phyloP scores from a whole-genome alignment of 2,329 filamentous ascomycete species.

The Polychaeton citri region DNA sequence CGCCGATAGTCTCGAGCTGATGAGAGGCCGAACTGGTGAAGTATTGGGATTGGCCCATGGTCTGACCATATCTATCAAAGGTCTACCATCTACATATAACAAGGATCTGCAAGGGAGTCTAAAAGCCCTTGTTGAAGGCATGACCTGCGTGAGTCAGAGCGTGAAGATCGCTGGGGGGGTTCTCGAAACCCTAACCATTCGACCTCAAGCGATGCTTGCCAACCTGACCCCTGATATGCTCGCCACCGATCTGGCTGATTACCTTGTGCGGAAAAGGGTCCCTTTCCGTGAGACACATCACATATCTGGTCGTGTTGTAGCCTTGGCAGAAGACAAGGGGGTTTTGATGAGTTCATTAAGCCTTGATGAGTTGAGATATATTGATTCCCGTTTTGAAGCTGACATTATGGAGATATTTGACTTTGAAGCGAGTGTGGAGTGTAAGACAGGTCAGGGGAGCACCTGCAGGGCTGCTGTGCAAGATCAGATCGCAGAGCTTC shows the following conservation, averaged over 20 bases:
- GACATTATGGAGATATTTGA: slow-evolving; percentile 58
- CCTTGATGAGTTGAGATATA: slow-evolving; percentile 47
- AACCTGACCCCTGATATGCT: slow-evolving; percentile 69
- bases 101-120: slow-evolving; percentile 74
- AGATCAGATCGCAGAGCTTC: background rate
- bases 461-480: background rate
- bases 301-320: slow-evolving; percentile 55
- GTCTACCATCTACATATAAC: slow-evolving; percentile 66
- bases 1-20: slow-evolving; percentile 53
- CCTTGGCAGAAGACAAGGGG: slow-evolving; percentile 48
- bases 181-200: slow-evolving; percentile 52
- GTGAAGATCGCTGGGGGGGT: slow-evolving; percentile 68
- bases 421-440: slow-evolving; percentile 41
- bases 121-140: slow-evolving; percentile 64
- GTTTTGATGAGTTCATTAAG: slow-evolving; percentile 55
- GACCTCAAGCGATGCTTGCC: slow-evolving; percentile 59
- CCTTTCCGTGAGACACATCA: slow-evolving; percentile 67
- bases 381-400: slow-evolving; percentile 53
- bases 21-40: slow-evolving; percentile 58
- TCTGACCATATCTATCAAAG: slow-evolving; percentile 57
- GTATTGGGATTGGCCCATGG: slow-evolving; percentile 66
- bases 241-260: slow-evolving; percentile 55
- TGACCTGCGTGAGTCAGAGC: slow-evolving; percentile 64
- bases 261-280: slow-evolving; percentile 46
- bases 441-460: background rate